These are phyloP conservation scores for Solanum paucissectum DNA, from an alignment of 257 asterid genomes.

Conservation along the genomic window DNA sequence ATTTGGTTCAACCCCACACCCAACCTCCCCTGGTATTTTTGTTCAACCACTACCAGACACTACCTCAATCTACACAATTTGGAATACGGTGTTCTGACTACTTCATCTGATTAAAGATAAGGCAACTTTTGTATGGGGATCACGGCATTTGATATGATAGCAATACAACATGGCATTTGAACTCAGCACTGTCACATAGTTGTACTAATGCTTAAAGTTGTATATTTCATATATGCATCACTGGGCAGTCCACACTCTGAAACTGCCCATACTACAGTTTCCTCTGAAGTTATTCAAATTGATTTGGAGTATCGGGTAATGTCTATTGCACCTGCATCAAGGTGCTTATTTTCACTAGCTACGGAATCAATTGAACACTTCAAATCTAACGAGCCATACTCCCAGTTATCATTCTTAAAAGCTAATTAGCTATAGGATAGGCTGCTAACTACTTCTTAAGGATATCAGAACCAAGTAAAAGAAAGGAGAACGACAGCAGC, in stretches of 20 bases:
- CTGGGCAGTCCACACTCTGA: not conserved
- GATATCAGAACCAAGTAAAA: not conserved
- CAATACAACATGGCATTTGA: not conserved
- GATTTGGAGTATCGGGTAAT: not conserved
- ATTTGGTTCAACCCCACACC: not conserved
- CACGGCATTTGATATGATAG: not conserved
- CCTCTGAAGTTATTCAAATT: not conserved
- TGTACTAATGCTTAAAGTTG: not conserved
- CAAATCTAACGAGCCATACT: not conserved
- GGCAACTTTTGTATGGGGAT: not conserved
- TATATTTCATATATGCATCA: not conserved
- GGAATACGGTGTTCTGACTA: not conserved
- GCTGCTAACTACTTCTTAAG: not conserved
- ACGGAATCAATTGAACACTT: not conserved
- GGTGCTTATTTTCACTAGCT: not conserved
- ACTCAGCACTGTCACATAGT: not conserved
- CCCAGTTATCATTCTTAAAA: not conserved
- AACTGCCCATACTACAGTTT: not conserved
- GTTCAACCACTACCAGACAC: not conserved
- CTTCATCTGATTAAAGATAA: not conserved
- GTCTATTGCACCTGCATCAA: not conserved
- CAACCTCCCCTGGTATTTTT: not conserved
- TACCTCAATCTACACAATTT: not conserved
- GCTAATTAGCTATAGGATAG: not conserved
- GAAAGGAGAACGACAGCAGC: not conserved